phyloP scores from a whole-genome alignment of 257 asterid species.

The Dorcoceras hygrometricum region DNA sequence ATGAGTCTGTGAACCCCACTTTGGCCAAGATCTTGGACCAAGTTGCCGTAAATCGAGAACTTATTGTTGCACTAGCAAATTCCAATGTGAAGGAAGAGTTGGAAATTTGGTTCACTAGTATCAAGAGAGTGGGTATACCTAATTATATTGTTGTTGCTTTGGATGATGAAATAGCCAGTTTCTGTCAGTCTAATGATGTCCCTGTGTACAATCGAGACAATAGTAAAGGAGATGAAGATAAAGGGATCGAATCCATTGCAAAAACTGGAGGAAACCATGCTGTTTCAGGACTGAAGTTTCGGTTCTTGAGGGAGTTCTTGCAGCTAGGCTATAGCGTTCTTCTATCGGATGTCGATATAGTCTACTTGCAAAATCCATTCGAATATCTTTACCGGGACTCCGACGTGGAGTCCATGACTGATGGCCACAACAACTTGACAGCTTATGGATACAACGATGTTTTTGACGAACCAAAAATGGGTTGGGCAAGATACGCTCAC shows the following conservation, averaged over 20 bases:
- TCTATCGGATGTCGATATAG: conserved; percentile 66
- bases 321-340: conserved; percentile 69
- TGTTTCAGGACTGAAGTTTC: conserved; percentile 63
- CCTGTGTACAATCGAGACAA: conserved; percentile 47
- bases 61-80: conserved; percentile 63
- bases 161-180: conserved; percentile 49
- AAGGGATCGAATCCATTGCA: conserved; percentile 40
- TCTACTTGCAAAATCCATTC: conserved; percentile 65
- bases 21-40: conserved; percentile 47
- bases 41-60: conserved; percentile 48
- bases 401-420: conserved; percentile 75
- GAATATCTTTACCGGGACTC: conserved; percentile 56
- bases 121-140: conserved; percentile 52
- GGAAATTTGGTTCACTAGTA: conserved; percentile 56
- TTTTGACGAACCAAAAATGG: conserved; percentile 63
- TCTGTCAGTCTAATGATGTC: conserved; percentile 45
- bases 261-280: conserved; percentile 57
- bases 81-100: conserved; percentile 46
- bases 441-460: conserved; percentile 61
- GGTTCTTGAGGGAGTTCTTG: conserved; percentile 56
- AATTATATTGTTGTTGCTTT: conserved; percentile 64
- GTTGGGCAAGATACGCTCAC: conserved; percentile 64
- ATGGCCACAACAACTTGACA: conserved; percentile 59
- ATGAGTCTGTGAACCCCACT: conserved; percentile 56
- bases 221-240: conserved; percentile 31